These are phyloP conservation scores for Vanilla planifolia DNA, from an alignment of 106 monocot species.

Conservation along the genomic window DNA sequence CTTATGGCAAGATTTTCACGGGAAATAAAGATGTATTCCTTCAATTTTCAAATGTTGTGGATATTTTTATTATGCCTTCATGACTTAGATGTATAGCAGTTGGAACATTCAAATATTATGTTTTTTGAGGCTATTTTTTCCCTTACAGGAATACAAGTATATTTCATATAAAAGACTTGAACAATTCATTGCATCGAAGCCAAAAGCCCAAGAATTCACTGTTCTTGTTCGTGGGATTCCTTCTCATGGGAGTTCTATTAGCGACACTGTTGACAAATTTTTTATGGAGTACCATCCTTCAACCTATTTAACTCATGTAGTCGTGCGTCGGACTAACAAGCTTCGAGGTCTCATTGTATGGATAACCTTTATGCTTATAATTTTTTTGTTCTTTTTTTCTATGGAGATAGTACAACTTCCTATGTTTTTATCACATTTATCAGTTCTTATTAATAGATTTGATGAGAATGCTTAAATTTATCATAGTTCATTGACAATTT, in stretches of 20 bases:
- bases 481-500: too few relatives aligned
- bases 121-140: too few relatives aligned
- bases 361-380: conserved; percentile 1
- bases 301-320: conserved; percentile 60
- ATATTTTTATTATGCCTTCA: too few relatives aligned
- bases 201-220: conserved; percentile 68
- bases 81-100: too few relatives aligned
- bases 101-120: too few relatives aligned
- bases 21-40: too few relatives aligned
- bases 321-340: conserved; percentile 69
- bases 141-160: conserved; percentile 72
- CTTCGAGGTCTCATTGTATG: conserved; percentile 83
- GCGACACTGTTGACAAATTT: conserved; percentile 60
- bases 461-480: too few relatives aligned
- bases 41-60: too few relatives aligned
- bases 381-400: not conserved
- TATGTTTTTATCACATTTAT: too few relatives aligned
- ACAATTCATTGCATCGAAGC: conserved; percentile 59
- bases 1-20: too few relatives aligned
- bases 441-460: too few relatives aligned
- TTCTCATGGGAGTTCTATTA: conserved; percentile 31
- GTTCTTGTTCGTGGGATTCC: conserved; percentile 90
- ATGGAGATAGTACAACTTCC: too few relatives aligned
- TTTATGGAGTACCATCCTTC: conserved; percentile 82
- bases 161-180: conserved; percentile 66